Percentiles rank a stretch among this genome's conserved stretches.
These are phyloP conservation scores for Ceratobasidium sp. DNA, from an alignment of 1,284 basidiomycete genomes.

Conservation along the genomic window DNA sequence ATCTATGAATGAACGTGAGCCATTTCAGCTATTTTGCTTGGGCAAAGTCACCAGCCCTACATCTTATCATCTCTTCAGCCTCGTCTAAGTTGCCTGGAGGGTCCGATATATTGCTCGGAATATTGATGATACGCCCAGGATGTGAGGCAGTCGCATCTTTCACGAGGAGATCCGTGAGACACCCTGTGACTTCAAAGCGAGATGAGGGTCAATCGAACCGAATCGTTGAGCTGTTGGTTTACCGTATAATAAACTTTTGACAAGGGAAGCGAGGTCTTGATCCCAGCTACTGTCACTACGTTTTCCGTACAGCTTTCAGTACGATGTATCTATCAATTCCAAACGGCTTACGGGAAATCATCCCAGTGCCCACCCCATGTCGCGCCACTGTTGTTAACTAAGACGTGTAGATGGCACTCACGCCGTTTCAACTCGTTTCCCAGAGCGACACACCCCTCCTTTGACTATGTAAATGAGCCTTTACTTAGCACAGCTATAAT, in stretches of 20 bases:
- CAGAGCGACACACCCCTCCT: constrained; percentile 80
- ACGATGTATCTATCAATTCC: neutral
- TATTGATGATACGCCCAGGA: constrained; percentile 79
- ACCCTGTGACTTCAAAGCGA: constrained; percentile 45
- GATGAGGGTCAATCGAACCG: neutral
- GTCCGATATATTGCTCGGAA: constrained; percentile 63
- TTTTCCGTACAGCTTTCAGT: neutral
- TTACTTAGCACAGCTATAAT: constrained; percentile 17
- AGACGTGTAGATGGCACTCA: constrained; percentile 74
- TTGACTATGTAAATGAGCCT: constrained; percentile 56
- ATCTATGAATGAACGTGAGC: constrained; percentile 55
- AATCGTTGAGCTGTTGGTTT: neutral
- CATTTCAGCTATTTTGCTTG: neutral
- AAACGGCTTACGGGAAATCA: constrained; percentile 61
- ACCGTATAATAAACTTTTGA: constrained; percentile 81
- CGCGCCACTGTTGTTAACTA: constrained; percentile 83
- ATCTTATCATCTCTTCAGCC: constrained; percentile 1
- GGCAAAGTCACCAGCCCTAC: constrained; percentile 1
- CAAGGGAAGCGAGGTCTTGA: constrained; percentile 77
- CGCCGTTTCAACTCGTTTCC: constrained; percentile 69
- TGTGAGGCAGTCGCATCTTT: constrained; percentile 71
- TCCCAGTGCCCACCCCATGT: constrained; percentile 80
- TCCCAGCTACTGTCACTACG: constrained; percentile 72
- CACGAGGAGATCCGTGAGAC: constrained; percentile 66
- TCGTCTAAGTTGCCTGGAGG: neutral